Evolutionary conservation across 441 rosid genomes (phyloP).

Genomic region (Syzygium malaccense): DNA sequence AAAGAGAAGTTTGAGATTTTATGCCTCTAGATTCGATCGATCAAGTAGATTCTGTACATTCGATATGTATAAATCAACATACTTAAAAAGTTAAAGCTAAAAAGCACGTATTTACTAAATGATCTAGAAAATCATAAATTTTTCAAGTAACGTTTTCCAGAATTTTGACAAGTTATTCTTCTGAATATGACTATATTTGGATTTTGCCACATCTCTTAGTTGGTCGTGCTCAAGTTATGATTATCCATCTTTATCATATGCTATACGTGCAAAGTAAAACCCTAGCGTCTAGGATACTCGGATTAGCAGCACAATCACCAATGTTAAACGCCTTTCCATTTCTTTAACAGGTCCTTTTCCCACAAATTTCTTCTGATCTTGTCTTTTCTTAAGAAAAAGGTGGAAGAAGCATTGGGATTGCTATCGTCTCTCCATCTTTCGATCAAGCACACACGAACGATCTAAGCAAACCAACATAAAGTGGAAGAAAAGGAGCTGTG

Average conservation of each 20-base stretch:
- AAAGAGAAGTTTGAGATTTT: background rate
- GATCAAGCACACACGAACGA: background rate
- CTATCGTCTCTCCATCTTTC: background rate
- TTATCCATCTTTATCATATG: background rate
- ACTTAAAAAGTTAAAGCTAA: background rate
- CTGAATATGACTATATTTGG: background rate
- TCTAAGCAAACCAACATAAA: background rate
- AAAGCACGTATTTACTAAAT: background rate
- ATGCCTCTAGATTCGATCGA: background rate
- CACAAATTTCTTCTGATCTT: background rate
- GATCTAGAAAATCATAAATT: background rate
- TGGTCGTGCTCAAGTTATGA: background rate
- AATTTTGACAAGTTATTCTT: background rate
- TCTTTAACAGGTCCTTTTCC: background rate
- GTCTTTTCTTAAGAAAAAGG: background rate
- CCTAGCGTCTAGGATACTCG: background rate
- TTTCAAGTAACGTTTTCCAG: background rate
- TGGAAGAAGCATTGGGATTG: background rate
- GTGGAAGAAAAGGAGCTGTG: background rate
- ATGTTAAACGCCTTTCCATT: background rate
- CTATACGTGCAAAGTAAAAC: background rate
- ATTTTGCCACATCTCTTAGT: background rate
- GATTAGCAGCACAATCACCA: background rate
- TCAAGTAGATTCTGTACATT: background rate
- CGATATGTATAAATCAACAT: background rate